Base-by-base conservation (phyloP, 1,139 yeast species). In the Scheffersomyces titani region DNA sequence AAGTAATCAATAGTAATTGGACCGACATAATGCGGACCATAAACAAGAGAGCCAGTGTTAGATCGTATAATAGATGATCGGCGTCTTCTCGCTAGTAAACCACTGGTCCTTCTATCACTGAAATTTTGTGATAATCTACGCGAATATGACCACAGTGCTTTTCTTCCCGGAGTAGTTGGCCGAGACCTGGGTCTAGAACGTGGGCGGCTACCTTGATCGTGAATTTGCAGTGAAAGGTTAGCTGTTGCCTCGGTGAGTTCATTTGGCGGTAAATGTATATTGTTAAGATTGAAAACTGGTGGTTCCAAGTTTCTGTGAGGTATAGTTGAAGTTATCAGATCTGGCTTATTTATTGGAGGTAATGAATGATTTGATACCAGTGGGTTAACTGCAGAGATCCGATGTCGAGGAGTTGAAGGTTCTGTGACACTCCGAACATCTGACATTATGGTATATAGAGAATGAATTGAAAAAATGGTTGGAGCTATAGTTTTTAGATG, bases 1-100 rank as follows among this genome's bases (percentile, higher is more conserved):
- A 79, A 66, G 53, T 75, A 79, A 51, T 77, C 81, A 6, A 74
- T 65, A 0, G 82, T 77, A 5, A 79, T 68, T 1, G 81, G 77
- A 0, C 82, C 83, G 6, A 69, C 65, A 59, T 78, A 78, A 13
- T 66, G 69, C 0, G 74, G 67, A 47, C 75, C 74, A 54, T 67
- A 76, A 0, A 64, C 62, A 2, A 65, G 56, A 18, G 65, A 66
- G 0, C 78, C 78, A 3, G 61, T 57, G 5, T 59, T 64, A 6
- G 69, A 67, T 3, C 68, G 57, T 1, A 75, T 65, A 47, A 74
- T 64, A 0, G 81, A 76, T 0, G 80, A 73, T 11, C 81, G 61
- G 48, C 80, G 61, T 49, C 75, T 63, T 45, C 66, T 57, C 44
- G 52, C 30, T 21, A 18, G 47, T 18, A 24, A 52, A 48, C 18